These are phyloP conservation scores for Colletotrichum orbiculare DNA, from an alignment of 2,329 filamentous ascomycete genomes.

Conservation along the genomic window DNA sequence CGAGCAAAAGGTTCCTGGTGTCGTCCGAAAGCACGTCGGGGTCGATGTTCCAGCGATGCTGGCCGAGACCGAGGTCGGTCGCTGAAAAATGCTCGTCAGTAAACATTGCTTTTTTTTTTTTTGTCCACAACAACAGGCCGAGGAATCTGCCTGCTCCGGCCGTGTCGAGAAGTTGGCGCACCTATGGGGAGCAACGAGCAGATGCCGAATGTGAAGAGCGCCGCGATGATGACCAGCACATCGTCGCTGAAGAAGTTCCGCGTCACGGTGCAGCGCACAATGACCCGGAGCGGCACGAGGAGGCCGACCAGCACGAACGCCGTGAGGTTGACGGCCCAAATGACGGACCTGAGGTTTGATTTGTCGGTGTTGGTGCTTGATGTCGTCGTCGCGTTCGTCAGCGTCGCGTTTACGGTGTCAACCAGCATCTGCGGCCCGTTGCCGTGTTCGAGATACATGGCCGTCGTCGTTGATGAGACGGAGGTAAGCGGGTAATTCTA, in stretches of 20 bases:
- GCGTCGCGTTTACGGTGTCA: not conserved
- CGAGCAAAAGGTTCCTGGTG: constrained; percentile 19
- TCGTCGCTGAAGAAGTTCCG: constrained; percentile 33
- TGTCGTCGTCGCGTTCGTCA: not conserved
- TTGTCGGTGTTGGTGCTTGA: not conserved
- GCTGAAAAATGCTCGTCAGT: constrained; percentile 5
- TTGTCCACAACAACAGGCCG: too few species aligned
- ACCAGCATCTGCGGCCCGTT: constrained; percentile 3
- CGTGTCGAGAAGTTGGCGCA: not conserved
- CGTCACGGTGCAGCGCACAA: constrained; percentile 31
- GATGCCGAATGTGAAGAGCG: constrained; percentile 30
- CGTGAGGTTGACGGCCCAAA: constrained; percentile 33
- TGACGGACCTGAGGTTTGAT: constrained; percentile 16
- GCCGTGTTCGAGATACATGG: constrained; percentile 13
- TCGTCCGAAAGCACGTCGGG: not conserved
- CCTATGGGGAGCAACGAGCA: constrained; percentile 28
- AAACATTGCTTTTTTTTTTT: not conserved
- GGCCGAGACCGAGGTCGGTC: constrained; percentile 27
- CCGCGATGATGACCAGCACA: constrained; percentile 32
- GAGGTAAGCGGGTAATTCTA: not conserved
- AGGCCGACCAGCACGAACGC: constrained; percentile 31
- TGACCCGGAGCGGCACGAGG: constrained; percentile 19
- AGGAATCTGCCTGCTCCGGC: too few species aligned
- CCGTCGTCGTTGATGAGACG: not conserved
- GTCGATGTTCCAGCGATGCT: constrained; percentile 27